A percentile compares a stretch with the other conserved stretches of the same genome.
Evolutionary conservation across 2,329 filamentous ascomycete species (phyloP).

Genomic region (Stagonosporopsis chrysanthemi): DNA sequence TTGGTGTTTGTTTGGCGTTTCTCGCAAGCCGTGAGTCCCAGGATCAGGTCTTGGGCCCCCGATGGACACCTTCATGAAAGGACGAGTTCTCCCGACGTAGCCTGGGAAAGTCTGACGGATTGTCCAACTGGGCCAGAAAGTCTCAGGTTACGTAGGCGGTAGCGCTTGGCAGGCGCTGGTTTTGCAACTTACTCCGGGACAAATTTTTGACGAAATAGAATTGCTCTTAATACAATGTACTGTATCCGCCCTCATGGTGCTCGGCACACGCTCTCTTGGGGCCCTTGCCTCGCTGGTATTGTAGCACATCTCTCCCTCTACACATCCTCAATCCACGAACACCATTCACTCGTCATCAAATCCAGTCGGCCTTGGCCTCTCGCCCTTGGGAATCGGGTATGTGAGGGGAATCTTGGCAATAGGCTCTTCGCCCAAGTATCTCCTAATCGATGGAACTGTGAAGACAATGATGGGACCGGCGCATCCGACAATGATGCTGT

Average conservation of each 20-base stretch:
- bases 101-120: neutral
- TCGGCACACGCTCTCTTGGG: neutral
- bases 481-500: constrained; percentile 76
- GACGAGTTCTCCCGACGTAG: neutral
- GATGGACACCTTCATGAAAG: neutral
- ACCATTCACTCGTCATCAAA: constrained; percentile 53
- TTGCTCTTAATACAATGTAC: constrained; percentile 37
- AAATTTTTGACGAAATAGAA: constrained; percentile 26
- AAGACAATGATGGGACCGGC: constrained; percentile 75
- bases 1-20: neutral
- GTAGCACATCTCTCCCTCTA: neutral
- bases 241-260: constrained; percentile 3
- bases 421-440: constrained; percentile 73
- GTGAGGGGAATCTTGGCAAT: constrained; percentile 77
- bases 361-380: constrained; percentile 54
- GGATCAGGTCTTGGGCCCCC: neutral
- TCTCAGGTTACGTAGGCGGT: neutral
- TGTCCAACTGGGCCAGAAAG: neutral
- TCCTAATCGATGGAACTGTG: constrained; percentile 76
- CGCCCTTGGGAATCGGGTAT: constrained; percentile 73
- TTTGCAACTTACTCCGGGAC: constrained; percentile 4
- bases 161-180: neutral
- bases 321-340: neutral
- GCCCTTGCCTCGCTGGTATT: neutral
- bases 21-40: neutral